Conservation (phyloP, 1,139 yeast genomes). For the Candida sanyaensis region DNA sequence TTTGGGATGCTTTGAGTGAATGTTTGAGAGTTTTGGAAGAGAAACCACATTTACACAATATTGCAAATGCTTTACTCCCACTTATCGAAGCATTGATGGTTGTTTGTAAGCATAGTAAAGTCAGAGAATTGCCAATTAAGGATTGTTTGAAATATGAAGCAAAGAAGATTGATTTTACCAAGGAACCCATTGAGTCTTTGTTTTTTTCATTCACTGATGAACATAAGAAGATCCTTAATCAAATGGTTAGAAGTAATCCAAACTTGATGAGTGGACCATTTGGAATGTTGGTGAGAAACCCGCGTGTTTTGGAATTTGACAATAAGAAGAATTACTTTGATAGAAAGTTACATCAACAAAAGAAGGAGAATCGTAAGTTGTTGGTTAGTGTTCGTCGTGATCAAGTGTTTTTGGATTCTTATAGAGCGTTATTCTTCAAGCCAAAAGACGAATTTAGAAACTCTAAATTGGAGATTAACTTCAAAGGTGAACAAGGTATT, state of each 20-base stretch:
- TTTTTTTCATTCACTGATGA: slow-evolving; percentile 89
- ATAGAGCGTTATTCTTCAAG: slow-evolving; percentile 80
- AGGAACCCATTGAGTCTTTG: slow-evolving; percentile 75
- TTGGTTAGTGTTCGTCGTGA: slow-evolving; percentile 78
- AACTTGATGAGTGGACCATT: slow-evolving; percentile 97
- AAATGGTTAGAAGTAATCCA: slow-evolving; percentile 90
- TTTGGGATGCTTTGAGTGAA: slow-evolving; percentile 88
- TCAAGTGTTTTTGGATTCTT: slow-evolving; percentile 90
- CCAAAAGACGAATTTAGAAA: slow-evolving; percentile 73
- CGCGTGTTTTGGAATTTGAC: slow-evolving; percentile 91
- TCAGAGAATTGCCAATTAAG: slow-evolving; percentile 61
- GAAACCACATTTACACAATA: slow-evolving; percentile 49
- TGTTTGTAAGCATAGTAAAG: slow-evolving; percentile 85
- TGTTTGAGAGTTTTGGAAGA: slow-evolving; percentile 65
- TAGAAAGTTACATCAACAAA: slow-evolving; percentile 59
- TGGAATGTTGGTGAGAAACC: slow-evolving; percentile 84
- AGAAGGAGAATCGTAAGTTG: slow-evolving; percentile 50
- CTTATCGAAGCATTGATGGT: slow-evolving; percentile 93
- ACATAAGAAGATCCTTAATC: slow-evolving; percentile 85
- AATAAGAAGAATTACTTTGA: slow-evolving; percentile 88
- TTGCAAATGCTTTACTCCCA: slow-evolving; percentile 84
- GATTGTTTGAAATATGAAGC: slow-evolving; percentile 60
- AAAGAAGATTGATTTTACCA: slow-evolving; percentile 62
- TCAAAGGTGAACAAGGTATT: slow-evolving; percentile 93
- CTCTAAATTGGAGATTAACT: slow-evolving; percentile 74